These are phyloP conservation scores for Fusarium armeniacum DNA, from an alignment of 2,329 filamentous ascomycete genomes.

Conservation along the genomic window DNA sequence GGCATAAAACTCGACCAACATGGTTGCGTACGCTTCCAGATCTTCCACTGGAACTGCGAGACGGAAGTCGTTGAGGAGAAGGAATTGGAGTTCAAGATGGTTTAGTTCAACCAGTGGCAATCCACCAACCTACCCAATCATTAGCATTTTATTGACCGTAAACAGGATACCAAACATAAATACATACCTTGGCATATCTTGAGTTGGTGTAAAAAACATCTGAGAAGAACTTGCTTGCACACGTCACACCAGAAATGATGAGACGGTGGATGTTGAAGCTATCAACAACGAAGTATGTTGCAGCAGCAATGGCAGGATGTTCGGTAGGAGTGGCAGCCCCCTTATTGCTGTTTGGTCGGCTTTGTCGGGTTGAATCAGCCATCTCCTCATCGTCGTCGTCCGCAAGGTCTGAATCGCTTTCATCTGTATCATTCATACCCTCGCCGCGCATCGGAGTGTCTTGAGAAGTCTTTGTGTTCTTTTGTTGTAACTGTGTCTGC, in stretches of 20 bases:
- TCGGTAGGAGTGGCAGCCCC: conserved; percentile 46
- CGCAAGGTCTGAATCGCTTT: conserved; percentile 65
- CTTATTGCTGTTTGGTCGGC: conserved; percentile 42
- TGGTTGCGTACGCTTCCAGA: conserved; percentile 95
- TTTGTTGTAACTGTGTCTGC: conserved; percentile 28
- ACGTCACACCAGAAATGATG: conserved; percentile 96
- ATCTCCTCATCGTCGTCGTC: conserved; percentile 61
- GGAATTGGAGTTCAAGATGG: conserved; percentile 94
- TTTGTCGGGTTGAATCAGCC: conserved; percentile 50
- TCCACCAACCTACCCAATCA: conserved; percentile 82
- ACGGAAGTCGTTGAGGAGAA: conserved; percentile 95
- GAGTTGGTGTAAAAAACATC: conserved; percentile 99
- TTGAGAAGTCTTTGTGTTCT: conserved; percentile 33
- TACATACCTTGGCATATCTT: conserved; percentile 93
- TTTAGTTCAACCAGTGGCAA: conserved; percentile 93
- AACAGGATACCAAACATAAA: background rate
- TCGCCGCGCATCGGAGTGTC: conserved; percentile 53
- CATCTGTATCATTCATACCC: conserved; percentile 55
- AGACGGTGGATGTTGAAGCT: conserved; percentile 99
- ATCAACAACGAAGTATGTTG: conserved; percentile 89
- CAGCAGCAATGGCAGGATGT: conserved; percentile 50
- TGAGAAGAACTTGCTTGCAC: conserved; percentile 99
- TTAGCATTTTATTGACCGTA: conserved; percentile 24
- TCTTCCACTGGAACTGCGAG: conserved; percentile 94
- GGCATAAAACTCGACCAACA: conserved; percentile 98